Base-by-base conservation (phyloP, 306 rosid species). In the Quercus berberidifolia region DNA sequence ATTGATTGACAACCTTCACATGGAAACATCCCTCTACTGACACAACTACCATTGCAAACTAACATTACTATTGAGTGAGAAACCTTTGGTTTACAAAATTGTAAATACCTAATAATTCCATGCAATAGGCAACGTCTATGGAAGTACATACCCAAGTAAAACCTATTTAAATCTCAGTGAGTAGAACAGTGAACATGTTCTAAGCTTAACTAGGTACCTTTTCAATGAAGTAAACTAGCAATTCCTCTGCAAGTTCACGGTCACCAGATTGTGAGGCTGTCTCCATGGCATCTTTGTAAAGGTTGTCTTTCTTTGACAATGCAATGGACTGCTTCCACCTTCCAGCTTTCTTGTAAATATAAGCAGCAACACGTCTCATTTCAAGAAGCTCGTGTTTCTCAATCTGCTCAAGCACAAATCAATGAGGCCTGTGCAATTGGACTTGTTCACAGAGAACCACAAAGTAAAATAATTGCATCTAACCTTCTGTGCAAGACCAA, bases 321-420 rank as follows among this genome's bases (percentile, higher is more conserved):
- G 92, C 96, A 89, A 95, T 95, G 76, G 99, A 95, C 85, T 95
- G 99, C 94, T 93, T 95, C 99, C 99, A 95, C 81, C 99, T 89
- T 63, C 97, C 96, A 10, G 98, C 99, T 87, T 93, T 95, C 87
- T 95, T 95, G 94, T 95, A 95, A 68, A 95, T 95, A 79, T 93
- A 95, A 55, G 99, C 97, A 79, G 99, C 99, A 78, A 95, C 99
- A 25, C 99, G 98, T 77, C 99, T 91, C 99, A 95, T 95, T 88
- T 95, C 99, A 81, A 95, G 93, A 79, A 95, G 92, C 84, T 95
- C 99, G 3, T 95, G 98, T 81, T 95, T 95, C 89, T 95, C 99
- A 70, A 95, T 93, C 99, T 95, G 92, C 81, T 78, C 71, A 74
- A 62, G 74, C 74, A 80, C 81, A 76, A 28, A 77, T 72, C 63